Evolutionary conservation across 116 monocot species (phyloP), one percentile per base, ranked within the genome.

Genomic region (Papilionanthe hybrid): DNA sequence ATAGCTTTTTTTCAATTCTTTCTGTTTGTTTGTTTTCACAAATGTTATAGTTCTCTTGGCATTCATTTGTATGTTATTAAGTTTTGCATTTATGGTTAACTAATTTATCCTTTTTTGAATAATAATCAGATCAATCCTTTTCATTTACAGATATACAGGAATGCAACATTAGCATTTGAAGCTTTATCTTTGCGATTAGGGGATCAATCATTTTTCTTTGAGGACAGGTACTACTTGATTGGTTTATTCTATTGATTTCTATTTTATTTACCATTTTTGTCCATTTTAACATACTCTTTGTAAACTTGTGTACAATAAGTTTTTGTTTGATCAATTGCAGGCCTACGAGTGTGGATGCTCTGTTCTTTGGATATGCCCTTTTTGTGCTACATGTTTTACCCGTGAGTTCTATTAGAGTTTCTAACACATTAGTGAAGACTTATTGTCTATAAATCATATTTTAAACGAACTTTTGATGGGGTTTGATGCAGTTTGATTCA

Each of bases 301-400:
- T 69, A 17, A 69, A 69, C 4, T 37, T 69, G 15, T 69, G 29
- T 15, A 15, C 17, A 69, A 37, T 69, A 69, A 37, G 32, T 29
- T 69, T 32, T 69, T 9, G 10, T 83, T 67, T 69, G 57, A 9
- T 80, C 81, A 48, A 28, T 13, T 49, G 11, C 87, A 98, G 98
- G 83, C 94, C 98, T 22, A 98, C 98, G 23, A 95, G 95, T 85
- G 79, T 94, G 75, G 98, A 98, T 86, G 93, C 98, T 72, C 73
- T 90, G 83, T 98, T 98, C 81, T 94, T 98, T 79, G 98, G 91
- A 72, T 94, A 98, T 87, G 91, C 91, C 2, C 84, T 91, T 77
- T 91, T 94, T 90, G 93, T 91, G 5, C 98, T 98, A 60, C 86
- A 94, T 79, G 88, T 85, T 79, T 85, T 87, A 58, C 86, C 92